A percentile compares a stretch with the other conserved stretches of the same genome.
phyloP scores from a whole-genome alignment of 176 grass and related monocot species.

The Melocanna baccifera region DNA sequence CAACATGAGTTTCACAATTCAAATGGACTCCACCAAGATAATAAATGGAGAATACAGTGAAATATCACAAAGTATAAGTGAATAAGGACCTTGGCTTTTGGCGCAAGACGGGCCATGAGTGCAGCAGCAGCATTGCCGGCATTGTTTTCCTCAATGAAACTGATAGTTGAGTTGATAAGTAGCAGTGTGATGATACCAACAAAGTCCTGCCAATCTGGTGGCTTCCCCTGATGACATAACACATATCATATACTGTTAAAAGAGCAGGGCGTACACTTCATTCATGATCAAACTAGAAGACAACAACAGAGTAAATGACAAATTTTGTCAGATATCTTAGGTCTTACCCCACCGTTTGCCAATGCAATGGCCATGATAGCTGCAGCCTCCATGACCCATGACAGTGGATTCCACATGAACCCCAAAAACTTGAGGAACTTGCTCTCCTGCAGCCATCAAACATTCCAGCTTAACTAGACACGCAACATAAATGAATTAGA shows the following conservation, averaged over 20 bases:
- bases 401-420: conserved; percentile 24
- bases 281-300: neutral
- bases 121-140: conserved; percentile 7
- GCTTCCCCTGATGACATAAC: neutral
- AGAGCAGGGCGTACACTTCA: neutral
- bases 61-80: neutral
- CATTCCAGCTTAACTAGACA: neutral
- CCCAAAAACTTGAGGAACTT: conserved; percentile 9
- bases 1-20: neutral
- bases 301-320: no score
- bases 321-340: neutral
- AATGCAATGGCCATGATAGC: conserved; percentile 4
- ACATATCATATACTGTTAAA: neutral
- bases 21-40: neutral
- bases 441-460: neutral
- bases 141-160: conserved; percentile 16
- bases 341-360: neutral
- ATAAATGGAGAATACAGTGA: neutral
- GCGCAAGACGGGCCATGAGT: conserved; percentile 20
- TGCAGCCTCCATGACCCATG: conserved; percentile 22
- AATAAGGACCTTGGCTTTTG: conserved; percentile 14
- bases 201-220: no score
- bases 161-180: conserved; percentile 12
- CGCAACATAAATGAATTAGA: neutral
- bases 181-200: neutral